These are phyloP conservation scores for Teratosphaeria pseudoeucalypti DNA, from an alignment of 2,329 filamentous ascomycete species.

Conservation along the genomic window DNA sequence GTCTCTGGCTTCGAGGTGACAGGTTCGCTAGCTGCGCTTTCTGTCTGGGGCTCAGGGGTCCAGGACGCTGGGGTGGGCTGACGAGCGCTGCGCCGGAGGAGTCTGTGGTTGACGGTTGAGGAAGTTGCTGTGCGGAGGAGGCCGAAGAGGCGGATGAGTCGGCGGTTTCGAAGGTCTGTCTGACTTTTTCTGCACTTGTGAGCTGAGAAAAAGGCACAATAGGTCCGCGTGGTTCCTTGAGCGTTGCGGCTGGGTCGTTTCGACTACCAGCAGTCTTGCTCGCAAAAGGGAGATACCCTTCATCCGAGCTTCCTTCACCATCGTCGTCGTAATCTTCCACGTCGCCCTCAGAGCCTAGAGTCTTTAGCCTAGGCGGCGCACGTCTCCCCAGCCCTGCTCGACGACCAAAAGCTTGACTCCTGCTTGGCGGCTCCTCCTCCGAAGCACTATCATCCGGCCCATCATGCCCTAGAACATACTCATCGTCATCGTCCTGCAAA, in stretches of 20 bases:
- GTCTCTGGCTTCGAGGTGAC: conserved; percentile 41
- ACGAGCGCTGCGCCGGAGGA: conserved; percentile 10
- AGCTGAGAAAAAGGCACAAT: conserved; percentile 1
- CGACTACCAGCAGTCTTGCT: conserved; percentile 7
- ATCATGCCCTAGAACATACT: conserved; percentile 19
- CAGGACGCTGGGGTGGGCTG: conserved; percentile 7
- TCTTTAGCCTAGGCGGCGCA: conserved; percentile 20
- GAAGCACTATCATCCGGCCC: conserved; percentile 21
- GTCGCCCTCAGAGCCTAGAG: conserved; percentile 19
- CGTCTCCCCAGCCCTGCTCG: conserved; percentile 21
- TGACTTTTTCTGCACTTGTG: conserved; percentile 1
- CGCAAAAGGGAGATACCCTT: conserved; percentile 34
- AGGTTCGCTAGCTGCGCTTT: conserved; percentile 46
- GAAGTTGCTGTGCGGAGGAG: conserved; percentile 21
- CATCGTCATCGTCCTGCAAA: conserved; percentile 15
- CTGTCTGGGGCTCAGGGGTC: conserved; percentile 41
- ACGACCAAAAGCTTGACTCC: conserved; percentile 36
- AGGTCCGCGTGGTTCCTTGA: conserved; percentile 6
- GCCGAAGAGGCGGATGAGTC: conserved; percentile 34
- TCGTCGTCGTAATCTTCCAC: conserved; percentile 37
- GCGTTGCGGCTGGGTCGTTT: conserved; percentile 15
- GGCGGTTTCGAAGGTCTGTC: conserved; percentile 1
- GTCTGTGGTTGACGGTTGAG: background rate
- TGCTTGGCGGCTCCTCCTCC: conserved; percentile 27
- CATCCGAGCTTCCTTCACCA: conserved; percentile 41